Conservation (phyloP, 1,284 basidiomycete species). For the Phellopilus nigrolimitatus region DNA sequence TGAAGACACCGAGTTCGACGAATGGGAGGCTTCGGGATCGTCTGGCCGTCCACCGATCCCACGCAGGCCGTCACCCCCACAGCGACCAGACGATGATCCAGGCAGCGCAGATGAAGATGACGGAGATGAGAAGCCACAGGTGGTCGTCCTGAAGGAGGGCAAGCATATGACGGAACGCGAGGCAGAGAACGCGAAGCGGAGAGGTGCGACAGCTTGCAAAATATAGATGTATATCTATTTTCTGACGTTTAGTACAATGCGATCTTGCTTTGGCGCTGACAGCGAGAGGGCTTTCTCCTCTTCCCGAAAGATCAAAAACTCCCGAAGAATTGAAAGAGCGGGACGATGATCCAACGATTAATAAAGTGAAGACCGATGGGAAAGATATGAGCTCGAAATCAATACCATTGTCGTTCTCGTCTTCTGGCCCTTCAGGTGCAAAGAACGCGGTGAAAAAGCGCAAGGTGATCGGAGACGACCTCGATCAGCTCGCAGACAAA, state of each 20-base stretch:
- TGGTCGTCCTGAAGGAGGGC: slow-evolving; percentile 80
- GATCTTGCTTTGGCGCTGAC: neutral
- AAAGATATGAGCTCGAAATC: slow-evolving; percentile 20
- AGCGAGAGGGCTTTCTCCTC: slow-evolving; percentile 50
- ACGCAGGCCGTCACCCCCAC: slow-evolving; percentile 51
- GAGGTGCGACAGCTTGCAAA: slow-evolving; percentile 46
- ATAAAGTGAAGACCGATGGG: slow-evolving; percentile 6
- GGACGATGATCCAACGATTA: slow-evolving; percentile 15
- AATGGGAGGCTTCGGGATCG: slow-evolving; percentile 48
- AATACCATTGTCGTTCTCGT: slow-evolving; percentile 40
- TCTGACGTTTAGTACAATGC: neutral
- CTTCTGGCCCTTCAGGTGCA: slow-evolving; percentile 26
- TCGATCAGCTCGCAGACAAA: slow-evolving; percentile 19
- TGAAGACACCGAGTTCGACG: slow-evolving; percentile 32
- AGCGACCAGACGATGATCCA: slow-evolving; percentile 64
- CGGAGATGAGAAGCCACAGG: slow-evolving; percentile 77
- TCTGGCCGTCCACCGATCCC: slow-evolving; percentile 71
- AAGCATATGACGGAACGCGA: slow-evolving; percentile 76
- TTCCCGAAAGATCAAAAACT: too few species aligned
- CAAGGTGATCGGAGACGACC: slow-evolving; percentile 31
- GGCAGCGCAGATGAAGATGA: slow-evolving; percentile 73
- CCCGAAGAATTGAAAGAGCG: slow-evolving; percentile 10
- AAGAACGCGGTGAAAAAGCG: slow-evolving; percentile 34
- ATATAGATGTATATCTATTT: neutral
- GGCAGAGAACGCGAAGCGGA: slow-evolving; percentile 70